Evolutionary conservation across 2,329 filamentous ascomycete genomes (phyloP).

Genomic region (Microcyclosporella mali): DNA sequence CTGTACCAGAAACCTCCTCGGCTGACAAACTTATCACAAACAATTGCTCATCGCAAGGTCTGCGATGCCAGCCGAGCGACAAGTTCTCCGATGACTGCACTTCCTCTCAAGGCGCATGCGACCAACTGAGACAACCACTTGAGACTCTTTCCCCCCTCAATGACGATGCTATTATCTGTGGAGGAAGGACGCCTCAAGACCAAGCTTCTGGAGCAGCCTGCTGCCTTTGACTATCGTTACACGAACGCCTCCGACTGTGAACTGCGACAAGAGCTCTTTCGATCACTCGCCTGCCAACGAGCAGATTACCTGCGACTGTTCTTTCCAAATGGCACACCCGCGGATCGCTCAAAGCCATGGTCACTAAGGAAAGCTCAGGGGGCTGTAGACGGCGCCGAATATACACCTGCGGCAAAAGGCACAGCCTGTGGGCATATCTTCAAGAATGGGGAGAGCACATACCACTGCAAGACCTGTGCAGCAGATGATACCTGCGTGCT

Average conservation of each 20-base stretch:
- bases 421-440: slow-evolving; percentile 98
- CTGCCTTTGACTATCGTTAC: slow-evolving; percentile 68
- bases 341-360: slow-evolving; percentile 42
- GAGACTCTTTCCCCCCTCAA: not conserved
- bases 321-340: slow-evolving; percentile 63
- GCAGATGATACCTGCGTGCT: slow-evolving; percentile 93
- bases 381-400: slow-evolving; percentile 88
- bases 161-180: slow-evolving; percentile 27
- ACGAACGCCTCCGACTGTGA: slow-evolving; percentile 62
- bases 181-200: slow-evolving; percentile 76
- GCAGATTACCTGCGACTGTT: slow-evolving; percentile 69
- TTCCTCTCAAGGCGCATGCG: too few relatives aligned
- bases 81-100: not conserved
- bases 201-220: slow-evolving; percentile 72
- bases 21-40: too few relatives aligned
- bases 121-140: too few relatives aligned
- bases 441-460: slow-evolving; percentile 86
- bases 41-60: too few relatives aligned
- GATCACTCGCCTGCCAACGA: slow-evolving; percentile 71
- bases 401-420: slow-evolving; percentile 82
- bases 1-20: too few relatives aligned
- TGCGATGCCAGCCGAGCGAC: too few relatives aligned
- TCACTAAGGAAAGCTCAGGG: slow-evolving; percentile 84
- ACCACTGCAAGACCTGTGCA: slow-evolving; percentile 89
- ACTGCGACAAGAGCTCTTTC: slow-evolving; percentile 76